Conservation (phyloP, 108 stramenopile genomes). For the Mayamaea pseudoterrestris region DNA sequence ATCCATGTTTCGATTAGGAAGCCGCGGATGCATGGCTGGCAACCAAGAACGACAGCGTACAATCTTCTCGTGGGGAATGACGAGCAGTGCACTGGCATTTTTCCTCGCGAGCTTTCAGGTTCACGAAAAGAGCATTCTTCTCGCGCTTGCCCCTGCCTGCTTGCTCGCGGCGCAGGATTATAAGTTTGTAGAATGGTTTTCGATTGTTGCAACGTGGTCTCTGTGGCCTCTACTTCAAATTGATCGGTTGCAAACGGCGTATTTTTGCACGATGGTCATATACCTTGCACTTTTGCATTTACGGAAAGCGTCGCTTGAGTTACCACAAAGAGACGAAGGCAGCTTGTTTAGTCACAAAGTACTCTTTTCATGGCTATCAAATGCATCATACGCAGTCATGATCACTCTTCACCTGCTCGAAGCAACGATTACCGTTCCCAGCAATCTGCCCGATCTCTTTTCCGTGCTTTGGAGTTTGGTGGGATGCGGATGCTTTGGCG, state of each 20-base stretch:
- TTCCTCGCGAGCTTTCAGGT: constrained; percentile 93
- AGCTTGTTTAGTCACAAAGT: constrained; percentile 4
- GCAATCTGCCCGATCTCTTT: constrained; percentile 55
- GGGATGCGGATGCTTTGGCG: constrained; percentile 52
- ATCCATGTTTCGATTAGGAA: constrained; percentile 24
- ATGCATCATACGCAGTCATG: constrained; percentile 26
- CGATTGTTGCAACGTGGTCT: constrained; percentile 52
- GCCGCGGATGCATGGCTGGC: not conserved
- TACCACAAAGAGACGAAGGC: not conserved
- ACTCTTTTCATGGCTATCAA: constrained; percentile 15
- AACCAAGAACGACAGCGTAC: constrained; percentile 1
- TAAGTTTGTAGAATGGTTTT: constrained; percentile 48
- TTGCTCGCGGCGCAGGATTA: constrained; percentile 42
- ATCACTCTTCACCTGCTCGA: constrained; percentile 38
- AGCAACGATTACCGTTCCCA: constrained; percentile 22
- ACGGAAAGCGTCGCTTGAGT: not conserved
- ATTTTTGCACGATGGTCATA: constrained; percentile 40
- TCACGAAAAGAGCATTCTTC: constrained; percentile 88
- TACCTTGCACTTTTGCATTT: constrained; percentile 22
- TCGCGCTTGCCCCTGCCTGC: constrained; percentile 69
- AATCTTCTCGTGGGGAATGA: constrained; percentile 38
- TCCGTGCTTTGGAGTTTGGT: constrained; percentile 63
- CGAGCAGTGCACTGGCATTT: constrained; percentile 66
- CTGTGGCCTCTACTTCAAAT: constrained; percentile 56
- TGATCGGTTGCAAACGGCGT: constrained; percentile 57